phyloP scores from a whole-genome alignment of 2,329 filamentous ascomycete species.

The Penicillium nordicum region DNA sequence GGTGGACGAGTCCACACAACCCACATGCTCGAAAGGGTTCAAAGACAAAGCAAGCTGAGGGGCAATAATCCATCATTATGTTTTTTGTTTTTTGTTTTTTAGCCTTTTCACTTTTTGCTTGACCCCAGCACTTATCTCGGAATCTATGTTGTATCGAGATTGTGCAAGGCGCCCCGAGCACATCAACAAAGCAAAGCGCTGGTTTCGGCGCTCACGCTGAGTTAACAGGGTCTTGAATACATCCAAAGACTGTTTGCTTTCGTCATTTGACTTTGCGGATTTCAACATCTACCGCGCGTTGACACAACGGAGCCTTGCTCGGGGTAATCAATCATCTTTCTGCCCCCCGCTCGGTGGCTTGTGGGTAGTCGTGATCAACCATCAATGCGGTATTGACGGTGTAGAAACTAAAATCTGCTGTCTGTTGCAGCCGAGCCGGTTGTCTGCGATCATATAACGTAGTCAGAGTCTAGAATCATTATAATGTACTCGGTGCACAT shows the following conservation, averaged over 20 bases:
- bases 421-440: background rate
- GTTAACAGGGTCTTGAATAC: background rate
- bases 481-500: background rate
- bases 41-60: background rate
- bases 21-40: background rate
- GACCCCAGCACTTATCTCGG: background rate
- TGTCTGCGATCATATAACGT: background rate
- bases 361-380: background rate
- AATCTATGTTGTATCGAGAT: background rate
- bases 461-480: background rate
- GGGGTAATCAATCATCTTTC: background rate
- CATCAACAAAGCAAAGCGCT: conserved; percentile 1
- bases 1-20: background rate
- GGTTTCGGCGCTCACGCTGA: background rate
- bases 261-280: conserved; percentile 1
- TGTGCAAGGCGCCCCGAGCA: conserved; percentile 5
- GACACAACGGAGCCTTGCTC: background rate
- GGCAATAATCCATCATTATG: background rate
- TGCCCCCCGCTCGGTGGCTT: background rate
- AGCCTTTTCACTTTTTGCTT: conserved; percentile 1
- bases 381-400: background rate
- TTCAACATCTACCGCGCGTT: background rate
- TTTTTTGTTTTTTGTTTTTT: background rate
- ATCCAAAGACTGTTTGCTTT: background rate
- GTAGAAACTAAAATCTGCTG: background rate